Evolutionary conservation across 75 land plant species (phyloP).

Genomic region (Adiantum capillusveneris): DNA sequence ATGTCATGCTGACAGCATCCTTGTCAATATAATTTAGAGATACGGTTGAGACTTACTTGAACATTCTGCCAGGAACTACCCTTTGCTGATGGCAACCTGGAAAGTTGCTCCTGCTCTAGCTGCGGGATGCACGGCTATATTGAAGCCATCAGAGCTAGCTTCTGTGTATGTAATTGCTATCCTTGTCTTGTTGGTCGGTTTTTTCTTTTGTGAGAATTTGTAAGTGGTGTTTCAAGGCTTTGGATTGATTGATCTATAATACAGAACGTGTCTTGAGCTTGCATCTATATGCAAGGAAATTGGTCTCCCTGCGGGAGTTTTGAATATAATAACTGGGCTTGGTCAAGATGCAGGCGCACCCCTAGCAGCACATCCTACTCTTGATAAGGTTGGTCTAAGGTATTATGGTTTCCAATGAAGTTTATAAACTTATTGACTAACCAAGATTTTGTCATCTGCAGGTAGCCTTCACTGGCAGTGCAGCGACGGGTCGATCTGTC

Average conservation of each 20-base stretch:
- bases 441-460: slow-evolving; percentile 17
- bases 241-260: slow-evolving; percentile 1
- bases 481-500: slow-evolving; percentile 72
- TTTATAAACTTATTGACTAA: too few relatives aligned
- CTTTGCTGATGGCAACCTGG: slow-evolving; percentile 95
- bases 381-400: slow-evolving; percentile 71
- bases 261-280: slow-evolving; percentile 93
- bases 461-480: slow-evolving; percentile 98
- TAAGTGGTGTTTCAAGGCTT: background rate
- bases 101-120: slow-evolving; percentile 98
- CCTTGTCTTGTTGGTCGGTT: background rate
- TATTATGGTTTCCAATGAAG: too few relatives aligned
- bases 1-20: background rate
- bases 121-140: slow-evolving; percentile 92
- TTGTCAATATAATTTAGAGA: too few relatives aligned
- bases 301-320: slow-evolving; percentile 90
- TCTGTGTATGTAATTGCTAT: slow-evolving; percentile 58
- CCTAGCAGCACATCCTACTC: slow-evolving; percentile 76
- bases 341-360: slow-evolving; percentile 97
- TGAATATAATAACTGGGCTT: slow-evolving; percentile 87
- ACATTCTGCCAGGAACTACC: slow-evolving; percentile 74
- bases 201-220: slow-evolving; percentile 1
- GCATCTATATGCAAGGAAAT: slow-evolving; percentile 75
- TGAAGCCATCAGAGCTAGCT: slow-evolving; percentile 96
- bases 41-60: too few relatives aligned